Evolutionary conservation across 2,329 filamentous ascomycete genomes (phyloP).

Genomic region (Ploettnerulaceae sp.): DNA sequence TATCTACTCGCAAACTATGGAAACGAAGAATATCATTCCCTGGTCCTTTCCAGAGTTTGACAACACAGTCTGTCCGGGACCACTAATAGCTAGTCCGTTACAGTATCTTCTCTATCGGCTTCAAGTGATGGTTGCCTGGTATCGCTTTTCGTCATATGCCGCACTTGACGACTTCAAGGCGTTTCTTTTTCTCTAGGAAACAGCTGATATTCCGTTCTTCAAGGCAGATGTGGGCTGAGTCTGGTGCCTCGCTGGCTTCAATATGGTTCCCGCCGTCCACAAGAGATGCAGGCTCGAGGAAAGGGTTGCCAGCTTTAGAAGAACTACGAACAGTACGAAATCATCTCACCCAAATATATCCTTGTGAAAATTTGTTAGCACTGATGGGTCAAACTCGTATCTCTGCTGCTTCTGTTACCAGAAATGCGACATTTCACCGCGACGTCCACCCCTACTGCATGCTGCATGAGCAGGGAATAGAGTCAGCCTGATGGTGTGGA

Average conservation of each 20-base stretch:
- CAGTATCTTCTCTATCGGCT: neutral
- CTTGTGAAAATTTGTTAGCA: neutral
- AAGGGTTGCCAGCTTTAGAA: neutral
- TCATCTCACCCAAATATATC: neutral
- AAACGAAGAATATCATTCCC: neutral
- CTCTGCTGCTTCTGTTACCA: constrained; percentile 11
- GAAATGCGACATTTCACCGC: constrained; percentile 14
- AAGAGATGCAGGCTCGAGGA: constrained; percentile 4
- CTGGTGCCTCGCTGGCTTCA: constrained; percentile 3
- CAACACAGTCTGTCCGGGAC: neutral
- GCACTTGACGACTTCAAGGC: constrained; percentile 3
- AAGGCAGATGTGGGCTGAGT: constrained; percentile 8
- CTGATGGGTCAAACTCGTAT: neutral
- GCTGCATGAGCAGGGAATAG: constrained; percentile 26
- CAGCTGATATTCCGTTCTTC: constrained; percentile 2
- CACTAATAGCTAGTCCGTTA: constrained; percentile 1
- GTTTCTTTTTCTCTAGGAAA: constrained; percentile 3
- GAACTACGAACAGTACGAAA: neutral
- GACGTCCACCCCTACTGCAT: constrained; percentile 20
- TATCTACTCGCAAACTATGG: no score
- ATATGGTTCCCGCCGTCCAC: neutral
- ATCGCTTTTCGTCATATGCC: constrained; percentile 3
- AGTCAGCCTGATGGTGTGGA: constrained; percentile 24
- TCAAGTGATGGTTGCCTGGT: constrained; percentile 2
- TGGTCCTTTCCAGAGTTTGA: no score